phyloP scores from a whole-genome alignment of 805 yeast species.

The Yarrowia sp. region DNA sequence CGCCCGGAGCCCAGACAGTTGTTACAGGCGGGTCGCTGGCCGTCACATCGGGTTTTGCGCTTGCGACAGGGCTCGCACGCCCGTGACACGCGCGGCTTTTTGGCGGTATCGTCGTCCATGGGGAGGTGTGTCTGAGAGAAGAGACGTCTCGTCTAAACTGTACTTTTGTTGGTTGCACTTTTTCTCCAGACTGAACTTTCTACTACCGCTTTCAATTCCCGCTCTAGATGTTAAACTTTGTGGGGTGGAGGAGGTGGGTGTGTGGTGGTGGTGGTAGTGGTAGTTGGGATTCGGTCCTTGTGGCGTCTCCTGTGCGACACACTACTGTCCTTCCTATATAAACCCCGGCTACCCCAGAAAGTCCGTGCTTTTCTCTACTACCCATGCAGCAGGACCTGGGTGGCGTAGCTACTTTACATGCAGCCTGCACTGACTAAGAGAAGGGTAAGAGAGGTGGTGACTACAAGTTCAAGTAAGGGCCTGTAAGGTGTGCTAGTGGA shows the following conservation, averaged over 20 bases:
- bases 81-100: constrained; percentile 66
- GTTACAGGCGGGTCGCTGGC: constrained; percentile 66
- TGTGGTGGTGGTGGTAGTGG: not conserved
- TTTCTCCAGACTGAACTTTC: too few relatives aligned
- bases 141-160: too few relatives aligned
- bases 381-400: not conserved
- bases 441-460: too few relatives aligned
- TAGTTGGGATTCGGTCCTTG: not conserved
- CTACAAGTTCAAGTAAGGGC: too few relatives aligned
- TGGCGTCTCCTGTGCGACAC: too few relatives aligned
- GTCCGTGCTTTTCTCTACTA: not conserved
- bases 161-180: too few relatives aligned
- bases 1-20: constrained; percentile 77
- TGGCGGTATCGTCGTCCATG: constrained; percentile 35
- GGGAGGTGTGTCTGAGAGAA: too few relatives aligned
- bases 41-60: constrained; percentile 74
- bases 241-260: not conserved
- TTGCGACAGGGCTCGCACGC: constrained; percentile 88
- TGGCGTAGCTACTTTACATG: constrained; percentile 26
- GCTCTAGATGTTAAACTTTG: constrained; percentile 6
- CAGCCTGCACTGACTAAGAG: constrained; percentile 21
- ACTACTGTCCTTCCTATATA: too few relatives aligned
- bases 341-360: too few relatives aligned
- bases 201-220: constrained; percentile 2
- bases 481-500: too few relatives aligned